A percentile compares a stretch with the other conserved stretches of the same genome.
Conservation (phyloP, 225 moss, liverwort and hornwort species). For the Thuidium tamariscinum region DNA sequence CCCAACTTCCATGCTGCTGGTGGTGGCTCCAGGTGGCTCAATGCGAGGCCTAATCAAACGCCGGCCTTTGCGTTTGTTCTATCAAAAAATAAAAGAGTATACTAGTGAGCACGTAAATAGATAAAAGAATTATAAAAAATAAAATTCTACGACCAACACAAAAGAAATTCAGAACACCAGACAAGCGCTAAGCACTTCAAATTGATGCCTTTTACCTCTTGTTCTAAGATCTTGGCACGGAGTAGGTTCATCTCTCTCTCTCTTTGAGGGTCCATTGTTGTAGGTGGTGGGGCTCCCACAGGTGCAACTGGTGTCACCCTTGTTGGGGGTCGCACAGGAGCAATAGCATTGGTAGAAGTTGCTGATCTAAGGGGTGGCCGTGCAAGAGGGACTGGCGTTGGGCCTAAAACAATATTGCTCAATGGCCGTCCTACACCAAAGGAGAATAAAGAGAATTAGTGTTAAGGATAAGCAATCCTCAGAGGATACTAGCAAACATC, state of each 20-base stretch:
- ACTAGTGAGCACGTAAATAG: background rate
- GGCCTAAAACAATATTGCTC: constrained; percentile 8
- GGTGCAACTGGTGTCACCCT: constrained; percentile 36
- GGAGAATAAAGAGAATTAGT: background rate
- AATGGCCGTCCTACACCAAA: constrained; percentile 13
- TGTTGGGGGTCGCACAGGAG: constrained; percentile 33
- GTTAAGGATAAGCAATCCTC: background rate
- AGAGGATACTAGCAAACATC: background rate
- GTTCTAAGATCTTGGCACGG: constrained; percentile 71
- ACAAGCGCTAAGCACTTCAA: background rate
- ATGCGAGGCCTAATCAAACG: constrained; percentile 84
- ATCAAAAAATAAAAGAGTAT: background rate
- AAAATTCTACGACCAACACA: background rate
- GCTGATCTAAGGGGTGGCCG: constrained; percentile 43
- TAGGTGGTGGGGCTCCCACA: constrained; percentile 5
- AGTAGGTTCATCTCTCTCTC: constrained; percentile 51
- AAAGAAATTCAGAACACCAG: background rate
- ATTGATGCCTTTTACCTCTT: constrained; percentile 43
- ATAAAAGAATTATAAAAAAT: background rate
- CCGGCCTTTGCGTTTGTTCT: constrained; percentile 79
- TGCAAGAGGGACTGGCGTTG: constrained; percentile 18
- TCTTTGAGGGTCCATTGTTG: constrained; percentile 11
- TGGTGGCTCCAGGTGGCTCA: constrained; percentile 57
- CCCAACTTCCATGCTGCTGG: constrained; percentile 41
- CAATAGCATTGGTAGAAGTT: constrained; percentile 19